Conservation (phyloP, 2,329 filamentous ascomycete species). For the Botrytis tulipae region DNA sequence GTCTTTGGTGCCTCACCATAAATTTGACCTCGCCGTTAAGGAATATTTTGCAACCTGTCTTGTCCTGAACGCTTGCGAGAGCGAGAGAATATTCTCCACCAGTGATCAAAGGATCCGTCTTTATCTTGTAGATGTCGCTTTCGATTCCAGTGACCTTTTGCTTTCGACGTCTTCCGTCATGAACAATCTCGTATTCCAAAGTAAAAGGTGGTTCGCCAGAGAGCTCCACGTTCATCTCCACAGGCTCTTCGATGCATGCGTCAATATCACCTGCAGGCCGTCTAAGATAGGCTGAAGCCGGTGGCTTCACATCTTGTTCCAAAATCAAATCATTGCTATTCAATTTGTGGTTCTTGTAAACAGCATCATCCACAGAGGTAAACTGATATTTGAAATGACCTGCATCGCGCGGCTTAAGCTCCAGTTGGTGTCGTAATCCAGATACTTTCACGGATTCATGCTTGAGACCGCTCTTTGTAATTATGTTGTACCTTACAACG, state of each 20-base stretch:
- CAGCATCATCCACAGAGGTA: slow-evolving; percentile 72
- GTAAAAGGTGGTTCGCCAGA: slow-evolving; percentile 83
- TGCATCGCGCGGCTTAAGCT: slow-evolving; percentile 76
- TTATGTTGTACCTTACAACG: slow-evolving; percentile 72
- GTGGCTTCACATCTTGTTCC: slow-evolving; percentile 90
- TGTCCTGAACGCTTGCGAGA: slow-evolving; percentile 82
- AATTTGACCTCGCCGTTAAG: slow-evolving; percentile 84
- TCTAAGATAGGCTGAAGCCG: slow-evolving; percentile 74
- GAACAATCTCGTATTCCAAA: slow-evolving; percentile 88
- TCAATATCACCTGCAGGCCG: slow-evolving; percentile 54
- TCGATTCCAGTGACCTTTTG: slow-evolving; percentile 64
- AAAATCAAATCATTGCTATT: slow-evolving; percentile 61
- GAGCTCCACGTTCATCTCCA: slow-evolving; percentile 71
- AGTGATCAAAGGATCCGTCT: slow-evolving; percentile 69
- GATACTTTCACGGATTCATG: slow-evolving; percentile 51
- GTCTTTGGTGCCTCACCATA: slow-evolving; percentile 81
- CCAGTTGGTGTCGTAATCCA: slow-evolving; percentile 79
- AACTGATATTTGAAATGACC: slow-evolving; percentile 89
- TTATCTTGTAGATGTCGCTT: slow-evolving; percentile 64
- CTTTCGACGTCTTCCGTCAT: slow-evolving; percentile 80
- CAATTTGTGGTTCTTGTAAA: slow-evolving; percentile 70
- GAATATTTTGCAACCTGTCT: slow-evolving; percentile 79
- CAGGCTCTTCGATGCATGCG: slow-evolving; percentile 79
- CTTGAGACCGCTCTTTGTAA: slow-evolving; percentile 54
- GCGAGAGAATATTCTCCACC: slow-evolving; percentile 90